Base-by-base conservation (phyloP, 108 stramenopile species). In the Nitzschia putrida region DNA sequence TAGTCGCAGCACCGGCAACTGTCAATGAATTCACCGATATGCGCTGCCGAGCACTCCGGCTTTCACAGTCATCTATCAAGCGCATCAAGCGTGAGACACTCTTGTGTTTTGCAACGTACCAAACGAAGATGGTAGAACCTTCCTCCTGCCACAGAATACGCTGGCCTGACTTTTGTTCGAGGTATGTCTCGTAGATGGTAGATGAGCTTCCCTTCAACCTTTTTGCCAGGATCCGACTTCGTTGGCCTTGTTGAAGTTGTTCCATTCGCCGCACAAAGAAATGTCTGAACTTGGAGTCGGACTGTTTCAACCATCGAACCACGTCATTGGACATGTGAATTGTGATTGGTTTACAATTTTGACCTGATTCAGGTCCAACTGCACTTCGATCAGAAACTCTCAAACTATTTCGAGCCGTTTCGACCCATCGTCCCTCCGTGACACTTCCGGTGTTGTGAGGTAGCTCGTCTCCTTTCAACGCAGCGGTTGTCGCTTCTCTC, bases 71-170 rank as follows among this genome's bases (percentile, higher is more conserved):
- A n/a, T 85, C 84, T 57, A 85, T 85, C 20, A 80, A 64, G 21
- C 59, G 22, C 76, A 85, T 80, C 14, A 74, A 57, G 0, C 82
- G 82, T 18, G 77, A 79, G 23, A 86, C 82, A 23, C 56, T 53
- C 10, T 86, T 61, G 43, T 86, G 85, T 16, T 82, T 80, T 0
- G 80, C 74, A 24, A 83, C 77, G 24, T 58, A 57, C 71, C 71
- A 69, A 60, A 69, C 60, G 16, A 69, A 59, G 20, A 68, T 8
- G 18, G 10, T 26, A 21, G 13, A 21, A 26, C 59, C 53, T 37
- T 65, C 61, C 12, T 82, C 79, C 12, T 79, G 80, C 79, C 81
- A 85, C 8, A 85, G 24, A 29, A 85, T 85, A 7, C 85, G 71
- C 20, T 65, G 56, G 10, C 80, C 83, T 9, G 76, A 78, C 21